Conservation (phyloP, 2,329 filamentous ascomycete genomes). For the Alternaria triticina region DNA sequence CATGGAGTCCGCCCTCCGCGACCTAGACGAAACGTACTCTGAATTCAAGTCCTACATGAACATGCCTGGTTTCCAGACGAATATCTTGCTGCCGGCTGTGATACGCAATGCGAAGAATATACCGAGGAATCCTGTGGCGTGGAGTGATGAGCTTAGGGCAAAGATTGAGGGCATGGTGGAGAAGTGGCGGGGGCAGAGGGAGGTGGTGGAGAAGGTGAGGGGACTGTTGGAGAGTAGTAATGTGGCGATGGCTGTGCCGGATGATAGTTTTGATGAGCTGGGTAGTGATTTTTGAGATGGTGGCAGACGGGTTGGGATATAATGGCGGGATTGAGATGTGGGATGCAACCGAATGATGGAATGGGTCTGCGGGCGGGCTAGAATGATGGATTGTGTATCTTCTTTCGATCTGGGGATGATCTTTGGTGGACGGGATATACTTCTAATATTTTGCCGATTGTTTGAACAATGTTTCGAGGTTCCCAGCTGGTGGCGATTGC, state of each 20-base stretch:
- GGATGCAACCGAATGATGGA: no score
- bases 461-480: background rate
- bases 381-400: background rate
- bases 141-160: conserved; percentile 25
- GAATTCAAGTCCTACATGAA: conserved; percentile 24
- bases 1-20: conserved; percentile 21
- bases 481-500: background rate
- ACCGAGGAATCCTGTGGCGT: conserved; percentile 27
- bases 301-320: background rate
- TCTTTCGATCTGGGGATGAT: background rate
- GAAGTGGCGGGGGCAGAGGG: conserved; percentile 32
- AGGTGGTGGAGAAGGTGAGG: conserved; percentile 23
- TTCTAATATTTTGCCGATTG: background rate
- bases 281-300: conserved; percentile 16
- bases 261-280: conserved; percentile 36
- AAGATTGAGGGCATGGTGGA: conserved; percentile 22
- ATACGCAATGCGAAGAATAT: conserved; percentile 1
- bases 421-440: background rate
- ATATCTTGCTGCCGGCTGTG: background rate
- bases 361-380: background rate
- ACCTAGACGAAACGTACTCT: conserved; percentile 7
- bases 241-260: conserved; percentile 27
- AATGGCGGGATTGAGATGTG: background rate
- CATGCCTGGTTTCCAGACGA: conserved; percentile 8
- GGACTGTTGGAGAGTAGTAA: conserved; percentile 25